Evolutionary conservation across 2,329 filamentous ascomycete species (phyloP), one percentile per base, ranked within the genome.

Genomic region (Pochonia chlamydosporia): DNA sequence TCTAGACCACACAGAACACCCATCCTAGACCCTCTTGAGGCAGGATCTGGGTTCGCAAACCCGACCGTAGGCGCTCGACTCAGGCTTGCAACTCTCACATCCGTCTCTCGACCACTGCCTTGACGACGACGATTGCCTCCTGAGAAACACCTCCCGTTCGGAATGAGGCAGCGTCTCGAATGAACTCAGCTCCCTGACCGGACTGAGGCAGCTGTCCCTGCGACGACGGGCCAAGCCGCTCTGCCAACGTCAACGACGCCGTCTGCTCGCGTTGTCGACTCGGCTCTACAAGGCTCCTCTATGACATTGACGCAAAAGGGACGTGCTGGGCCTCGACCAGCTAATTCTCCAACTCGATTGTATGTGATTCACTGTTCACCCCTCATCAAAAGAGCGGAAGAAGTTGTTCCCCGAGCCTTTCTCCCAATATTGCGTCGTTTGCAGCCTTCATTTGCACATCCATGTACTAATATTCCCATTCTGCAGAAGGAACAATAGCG

Each of bases 101-200:
- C 35, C 20, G 18, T 35, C 44, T 16, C 33, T 25, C 37, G 30
- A 26, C 28, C 20, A 35, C 44, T 40, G 36, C 44, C 28, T 44
- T 26, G 28, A 40, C 43, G 33, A 45, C 47, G 49, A 46, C 48
- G 21, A 21, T 24, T 40, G 31, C 47, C 35, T 49, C 37, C 26
- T 30, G 36, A 28, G 14, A 36, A 30, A 26, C 10, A 18, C 44
- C n/a, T n/a, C 33, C 30, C 39, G 45, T 59, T 59, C 74, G 76
- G 73, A 74, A 81, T 81, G 77, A 73, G 75, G 76, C 79, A 79
- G 73, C 68, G 66, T 62, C 63, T 65, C 69, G 67, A 66, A 68
- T 70, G 68, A 64, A 66, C 75, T 79, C 76, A 79, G 75, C 71
- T 79, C 76, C 77, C 69, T 76, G 67, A 72, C 71, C 68, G 77